Evolutionary conservation across 345 rosid genomes (phyloP), one percentile per base, ranked within the genome.

Genomic region (Pugionium dolabratum): DNA sequence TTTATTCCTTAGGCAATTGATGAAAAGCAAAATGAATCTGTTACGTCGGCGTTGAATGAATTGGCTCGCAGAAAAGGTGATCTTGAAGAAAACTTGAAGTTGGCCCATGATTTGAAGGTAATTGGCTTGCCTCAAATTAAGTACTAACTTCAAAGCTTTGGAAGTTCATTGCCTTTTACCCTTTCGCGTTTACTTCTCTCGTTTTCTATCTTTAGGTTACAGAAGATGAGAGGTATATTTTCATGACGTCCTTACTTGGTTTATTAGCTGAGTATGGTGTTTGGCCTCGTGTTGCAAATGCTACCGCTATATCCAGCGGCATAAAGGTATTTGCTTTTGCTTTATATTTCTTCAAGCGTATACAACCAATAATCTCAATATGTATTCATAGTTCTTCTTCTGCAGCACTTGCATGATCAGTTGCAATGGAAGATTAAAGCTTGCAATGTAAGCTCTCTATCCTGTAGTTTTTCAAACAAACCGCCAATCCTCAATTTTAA

Each of bases 51-150:
- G 2, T 78, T 80, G 76, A 85, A 83, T 75, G 96, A 86, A 64
- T 66, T 90, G 72, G 84, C 79, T 69, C 82, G 54, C 51, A 74
- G 99, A 72, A 90, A 90, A 86, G 89, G 86, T 39, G 89, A 84
- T 71, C 87, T 94, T 59, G 99, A 94, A 70, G 81, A 76, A 69
- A 88, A 88, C 64, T 80, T 86, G 65, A 90, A 86, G 76, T 65
- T 90, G 76, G 76, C 80, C 1, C 85, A 90, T 79, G 95, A 94
- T 46, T 78, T 94, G 70, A 94, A 94, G 97, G 99, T 90, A 62
- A 26, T 59, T 60, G 41, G 48, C 2, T 59, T 28, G 52, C 10
- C 51, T 52, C 46, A 30, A 8, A 35, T 37, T 56, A 25, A 34
- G 40, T 26, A 54, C 7, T n/a, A 60, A 41, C 66, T 31, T 67